A percentile compares a stretch with the other conserved stretches of the same genome.
Conservation (phyloP, 805 yeast genomes). For the Ogataea neopini region DNA sequence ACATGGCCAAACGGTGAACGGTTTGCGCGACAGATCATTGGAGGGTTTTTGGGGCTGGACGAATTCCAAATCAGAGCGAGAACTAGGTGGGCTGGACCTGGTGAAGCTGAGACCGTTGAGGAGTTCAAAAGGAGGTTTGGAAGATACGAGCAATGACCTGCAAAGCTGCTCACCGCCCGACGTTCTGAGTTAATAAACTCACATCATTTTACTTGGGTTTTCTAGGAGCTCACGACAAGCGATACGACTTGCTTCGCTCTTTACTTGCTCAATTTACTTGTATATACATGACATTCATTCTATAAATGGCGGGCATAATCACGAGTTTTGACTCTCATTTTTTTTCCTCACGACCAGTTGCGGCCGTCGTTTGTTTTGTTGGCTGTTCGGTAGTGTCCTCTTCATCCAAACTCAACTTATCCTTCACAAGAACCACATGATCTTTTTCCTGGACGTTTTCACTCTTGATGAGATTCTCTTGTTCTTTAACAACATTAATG, state of each 20-base stretch:
- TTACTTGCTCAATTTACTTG: not conserved
- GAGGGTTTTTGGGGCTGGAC: slow-evolving; percentile 45
- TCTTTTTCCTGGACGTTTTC: slow-evolving; percentile 84
- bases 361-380: too few relatives aligned
- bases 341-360: too few relatives aligned
- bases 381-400: slow-evolving; percentile 10
- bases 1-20: slow-evolving; percentile 49
- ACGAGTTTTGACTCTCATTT: too few relatives aligned
- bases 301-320: not conserved
- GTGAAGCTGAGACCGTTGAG: slow-evolving; percentile 13
- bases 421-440: slow-evolving; percentile 58
- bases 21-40: slow-evolving; percentile 47
- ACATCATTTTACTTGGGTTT: too few relatives aligned
- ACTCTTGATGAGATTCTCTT: slow-evolving; percentile 79
- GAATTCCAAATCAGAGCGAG: slow-evolving; percentile 36
- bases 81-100: slow-evolving; percentile 24
- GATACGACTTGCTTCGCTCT: not conserved
- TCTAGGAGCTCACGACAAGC: not conserved
- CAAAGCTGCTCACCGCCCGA: not conserved
- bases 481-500: slow-evolving; percentile 72
- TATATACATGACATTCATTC: slow-evolving; percentile 2
- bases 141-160: slow-evolving; percentile 16
- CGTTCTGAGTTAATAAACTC: too few relatives aligned
- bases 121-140: slow-evolving; percentile 15
- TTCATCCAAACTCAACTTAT: slow-evolving; percentile 62